A percentile compares a stretch with the other conserved stretches of the same genome.
phyloP scores from a whole-genome alignment of 805 yeast species.

The Teunomyces tritomae region DNA sequence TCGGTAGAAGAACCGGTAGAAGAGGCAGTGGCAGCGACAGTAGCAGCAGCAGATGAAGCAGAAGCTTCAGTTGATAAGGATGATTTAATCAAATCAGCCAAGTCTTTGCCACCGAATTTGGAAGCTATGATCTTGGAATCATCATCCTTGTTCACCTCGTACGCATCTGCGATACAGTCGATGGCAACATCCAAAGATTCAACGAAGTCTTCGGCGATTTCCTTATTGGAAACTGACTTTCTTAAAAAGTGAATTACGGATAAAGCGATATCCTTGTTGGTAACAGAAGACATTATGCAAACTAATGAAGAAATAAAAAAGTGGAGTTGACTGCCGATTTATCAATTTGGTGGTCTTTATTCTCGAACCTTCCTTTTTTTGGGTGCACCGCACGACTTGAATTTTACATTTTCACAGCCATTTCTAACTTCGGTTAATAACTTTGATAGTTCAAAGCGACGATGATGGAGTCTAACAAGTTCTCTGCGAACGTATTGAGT shows the following conservation, averaged over 20 bases:
- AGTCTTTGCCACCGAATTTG: slow-evolving; percentile 48
- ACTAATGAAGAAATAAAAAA: no score
- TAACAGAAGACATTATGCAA: slow-evolving; percentile 15
- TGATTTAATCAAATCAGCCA: slow-evolving; percentile 42
- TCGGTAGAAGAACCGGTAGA: slow-evolving; percentile 23
- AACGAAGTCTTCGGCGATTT: slow-evolving; percentile 70
- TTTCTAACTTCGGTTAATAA: neutral
- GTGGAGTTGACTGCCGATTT: no score
- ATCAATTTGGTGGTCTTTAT: neutral
- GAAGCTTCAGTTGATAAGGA: neutral
- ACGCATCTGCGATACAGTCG: slow-evolving; percentile 88
- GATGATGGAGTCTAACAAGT: slow-evolving; percentile 15
- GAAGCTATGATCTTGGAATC: slow-evolving; percentile 22
- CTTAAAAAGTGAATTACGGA: slow-evolving; percentile 73
- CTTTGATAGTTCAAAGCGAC: slow-evolving; percentile 4
- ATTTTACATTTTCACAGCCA: neutral
- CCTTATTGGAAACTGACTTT: slow-evolving; percentile 54
- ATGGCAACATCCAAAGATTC: slow-evolving; percentile 93
- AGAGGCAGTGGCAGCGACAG: slow-evolving; percentile 20
- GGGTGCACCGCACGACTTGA: neutral
- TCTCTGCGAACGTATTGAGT: slow-evolving; percentile 22
- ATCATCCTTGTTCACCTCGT: slow-evolving; percentile 57
- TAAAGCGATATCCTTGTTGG: slow-evolving; percentile 66
- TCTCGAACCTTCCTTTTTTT: slow-evolving; percentile 4
- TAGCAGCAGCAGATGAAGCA: slow-evolving; percentile 14